Evolutionary conservation across 305 asterid species (phyloP).

Genomic region (Galium porrigens): DNA sequence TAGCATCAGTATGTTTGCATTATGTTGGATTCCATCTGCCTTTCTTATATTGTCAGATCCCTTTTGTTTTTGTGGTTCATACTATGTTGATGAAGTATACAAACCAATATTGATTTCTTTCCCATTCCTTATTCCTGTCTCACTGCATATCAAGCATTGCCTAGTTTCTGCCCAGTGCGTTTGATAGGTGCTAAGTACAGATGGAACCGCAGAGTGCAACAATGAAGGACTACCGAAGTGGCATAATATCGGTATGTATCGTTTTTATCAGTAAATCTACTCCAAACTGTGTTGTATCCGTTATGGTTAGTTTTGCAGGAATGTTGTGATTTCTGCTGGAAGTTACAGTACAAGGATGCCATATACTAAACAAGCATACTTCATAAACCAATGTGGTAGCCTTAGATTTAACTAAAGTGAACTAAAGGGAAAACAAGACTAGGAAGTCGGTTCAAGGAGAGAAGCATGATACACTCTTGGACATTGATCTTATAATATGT

Average conservation of each 20-base stretch:
- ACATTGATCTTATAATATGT: slow-evolving; percentile 14
- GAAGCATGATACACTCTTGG: not conserved
- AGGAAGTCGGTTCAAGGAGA: too few species aligned
- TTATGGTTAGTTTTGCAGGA: not conserved
- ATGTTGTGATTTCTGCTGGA: not conserved
- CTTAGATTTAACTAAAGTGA: too few species aligned
- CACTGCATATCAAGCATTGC: too few species aligned
- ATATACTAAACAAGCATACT: too few species aligned
- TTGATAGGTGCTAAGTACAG: too few species aligned
- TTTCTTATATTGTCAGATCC: too few species aligned
- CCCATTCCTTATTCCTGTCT: too few species aligned
- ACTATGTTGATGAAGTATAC: not conserved
- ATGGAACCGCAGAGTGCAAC: not conserved
- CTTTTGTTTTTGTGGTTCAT: too few species aligned
- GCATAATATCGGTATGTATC: not conserved
- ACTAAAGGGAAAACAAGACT: too few species aligned
- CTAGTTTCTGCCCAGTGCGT: too few species aligned
- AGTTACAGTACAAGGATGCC: not conserved
- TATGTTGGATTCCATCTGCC: not conserved
- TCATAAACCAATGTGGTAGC: too few species aligned
- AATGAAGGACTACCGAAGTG: not conserved
- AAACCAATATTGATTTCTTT: not conserved
- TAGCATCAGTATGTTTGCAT: not conserved
- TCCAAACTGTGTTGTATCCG: not conserved
- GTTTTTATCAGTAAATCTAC: not conserved